Base-by-base conservation (phyloP, 2,329 filamentous ascomycete species). In the Colletotrichum orbiculare region DNA sequence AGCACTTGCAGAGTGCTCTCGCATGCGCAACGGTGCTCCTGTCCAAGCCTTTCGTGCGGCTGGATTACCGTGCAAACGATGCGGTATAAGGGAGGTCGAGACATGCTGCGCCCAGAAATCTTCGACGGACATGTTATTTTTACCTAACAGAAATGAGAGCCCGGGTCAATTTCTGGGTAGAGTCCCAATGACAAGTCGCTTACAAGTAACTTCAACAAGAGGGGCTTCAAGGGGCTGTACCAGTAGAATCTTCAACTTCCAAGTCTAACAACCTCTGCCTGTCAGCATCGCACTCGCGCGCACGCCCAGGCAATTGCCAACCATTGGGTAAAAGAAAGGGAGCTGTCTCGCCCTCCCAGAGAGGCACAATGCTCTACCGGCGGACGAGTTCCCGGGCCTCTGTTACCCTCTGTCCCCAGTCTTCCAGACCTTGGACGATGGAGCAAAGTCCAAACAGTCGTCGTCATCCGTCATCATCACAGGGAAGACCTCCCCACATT, bases 401-500 rank as follows among this genome's bases (percentile, higher is more conserved):
- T 13, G 35, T 43, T 33, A 12, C 45, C 38, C 45, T 17, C n/a
- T 15, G 11, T 34, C n/a, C 15, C 15, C 45, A 47, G 45, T 8
- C 15, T 38, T 37, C 37, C 25, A 13, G 6, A 33, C 47, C 7
- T n/a, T 37, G 15, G 13, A 35, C 25, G 13, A 60, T 53, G 35
- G 34, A 33, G 39, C 49, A 46, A 43, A 37, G 8, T 11, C 13
- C 45, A 41, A 6, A 35, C 9, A 54, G 42, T 60, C 43, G 55
- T 64, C 61, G 61, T 64, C 61, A 60, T 64, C 55, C 55, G 48
- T 38, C 56, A 54, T 60, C 56, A 54, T 47, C 55, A n/a, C 34
- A 37, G 15, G 55, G 48, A 60, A 41, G 48, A 38, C 59, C 25
- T 25, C 42, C 55, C 61, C 54, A 59, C 54, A 54, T 41, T 53